Evolutionary conservation across 208 protist genomes (phyloP).

Genomic region (Herpetomonas samuelpessoai): DNA sequence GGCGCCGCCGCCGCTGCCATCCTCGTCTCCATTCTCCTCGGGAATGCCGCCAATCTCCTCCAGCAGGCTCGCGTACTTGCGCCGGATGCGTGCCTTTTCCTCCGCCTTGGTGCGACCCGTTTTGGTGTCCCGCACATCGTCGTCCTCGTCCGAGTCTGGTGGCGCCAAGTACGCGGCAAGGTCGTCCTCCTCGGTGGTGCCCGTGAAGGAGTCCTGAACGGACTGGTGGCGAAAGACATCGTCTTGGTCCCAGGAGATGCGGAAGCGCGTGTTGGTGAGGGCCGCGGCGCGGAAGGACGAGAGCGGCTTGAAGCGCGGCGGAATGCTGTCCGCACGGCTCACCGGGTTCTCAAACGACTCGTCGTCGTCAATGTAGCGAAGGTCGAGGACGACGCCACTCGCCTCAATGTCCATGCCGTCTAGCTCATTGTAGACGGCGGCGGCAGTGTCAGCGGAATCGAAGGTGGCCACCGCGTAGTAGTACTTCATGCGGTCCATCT

Average conservation of each 20-base stretch:
- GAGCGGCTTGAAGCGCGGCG: slow-evolving; percentile 78
- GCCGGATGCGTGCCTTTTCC: slow-evolving; percentile 62
- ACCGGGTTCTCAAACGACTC: slow-evolving; percentile 75
- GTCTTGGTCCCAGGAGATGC: slow-evolving; percentile 93
- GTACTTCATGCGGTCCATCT: slow-evolving; percentile 94
- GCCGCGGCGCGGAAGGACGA: slow-evolving; percentile 79
- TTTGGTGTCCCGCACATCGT: slow-evolving; percentile 12
- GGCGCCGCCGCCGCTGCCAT: slow-evolving; percentile 1
- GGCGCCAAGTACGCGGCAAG: slow-evolving; percentile 87
- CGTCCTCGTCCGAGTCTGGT: slow-evolving; percentile 75
- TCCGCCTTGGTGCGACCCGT: slow-evolving; percentile 18
- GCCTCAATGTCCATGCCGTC: slow-evolving; percentile 96
- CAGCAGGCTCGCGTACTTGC: slow-evolving; percentile 80
- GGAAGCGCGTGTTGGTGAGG: slow-evolving; percentile 85
- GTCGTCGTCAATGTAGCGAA: slow-evolving; percentile 97
- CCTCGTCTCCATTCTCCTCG: slow-evolving; percentile 31
- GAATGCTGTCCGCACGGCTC: slow-evolving; percentile 58
- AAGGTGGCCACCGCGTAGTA: slow-evolving; percentile 98
- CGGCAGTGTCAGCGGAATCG: slow-evolving; percentile 90
- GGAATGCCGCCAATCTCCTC: slow-evolving; percentile 76
- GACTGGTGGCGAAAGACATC: slow-evolving; percentile 82
- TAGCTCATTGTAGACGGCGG: slow-evolving; percentile 92
- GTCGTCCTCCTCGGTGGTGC: slow-evolving; percentile 85
- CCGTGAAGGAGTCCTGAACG: slow-evolving; percentile 83
- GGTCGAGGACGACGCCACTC: slow-evolving; percentile 93